Base-by-base conservation (phyloP, 2,329 filamentous ascomycete genomes). In the Epichloe uncinata region DNA sequence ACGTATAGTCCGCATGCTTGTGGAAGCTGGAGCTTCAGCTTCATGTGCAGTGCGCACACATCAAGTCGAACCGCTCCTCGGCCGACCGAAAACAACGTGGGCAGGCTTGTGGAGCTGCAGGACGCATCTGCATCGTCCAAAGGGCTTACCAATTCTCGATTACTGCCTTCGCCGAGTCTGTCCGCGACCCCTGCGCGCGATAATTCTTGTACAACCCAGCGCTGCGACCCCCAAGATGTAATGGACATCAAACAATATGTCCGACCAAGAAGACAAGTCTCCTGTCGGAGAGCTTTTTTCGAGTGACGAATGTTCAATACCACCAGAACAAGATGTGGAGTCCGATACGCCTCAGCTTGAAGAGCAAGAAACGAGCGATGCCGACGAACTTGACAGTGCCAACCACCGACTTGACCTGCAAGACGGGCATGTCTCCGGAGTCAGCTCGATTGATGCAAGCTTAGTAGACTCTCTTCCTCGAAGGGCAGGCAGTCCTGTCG, bases 401-500 rank as follows among this genome's bases (percentile, higher is more conserved):
- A 34, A 26, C 42, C 74, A 74, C 57, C 70, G 67, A 38, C 66
- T 73, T 52, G 65, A 75, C 8, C 58, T 74, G 33, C 65, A 66
- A 48, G 66, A 71, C 37, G 65, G 67, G 20, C 56, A 73, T 55
- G 60, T 59, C 16, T 79, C 76, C 8, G 75, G 78, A 50, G 69
- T 74, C 53, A 73, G 72, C 50, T 77, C 74, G n/a, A 62, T 70
- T 22, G 75, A 75, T 53, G 72, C 68, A 34, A 63, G 59, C 52
- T 64, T 62, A 37, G 54, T 70, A n/a, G 75, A 77, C 56, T 73
- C 70, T 45, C 57, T 74, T 26, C 74, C 77, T 37, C 68, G 69
- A 53, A 73, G 78, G 58, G 71, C 74, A 38, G 79, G 77, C 42
- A 94, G 87, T 60, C 84, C 84, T 7, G 74, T 78, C 47, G 81